A percentile compares a stretch with the other conserved stretches of the same genome.
Evolutionary conservation across 2,329 filamentous ascomycete genomes (phyloP).

Genomic region (Fusarium armeniacum): DNA sequence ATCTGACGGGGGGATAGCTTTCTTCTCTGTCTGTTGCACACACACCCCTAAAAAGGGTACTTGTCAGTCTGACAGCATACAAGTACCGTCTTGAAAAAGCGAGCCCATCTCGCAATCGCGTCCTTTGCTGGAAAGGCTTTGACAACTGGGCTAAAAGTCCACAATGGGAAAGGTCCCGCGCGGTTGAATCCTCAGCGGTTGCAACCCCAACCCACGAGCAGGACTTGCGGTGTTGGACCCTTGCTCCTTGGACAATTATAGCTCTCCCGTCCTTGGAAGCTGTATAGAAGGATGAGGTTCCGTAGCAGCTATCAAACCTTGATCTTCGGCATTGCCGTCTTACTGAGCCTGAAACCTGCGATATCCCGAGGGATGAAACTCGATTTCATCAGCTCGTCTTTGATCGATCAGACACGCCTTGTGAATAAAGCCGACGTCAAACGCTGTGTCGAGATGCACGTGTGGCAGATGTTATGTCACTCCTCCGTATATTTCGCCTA

Average conservation of each 20-base stretch:
- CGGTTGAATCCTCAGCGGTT: constrained; percentile 21
- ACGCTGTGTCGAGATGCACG: neutral
- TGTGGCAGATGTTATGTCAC: constrained; percentile 1
- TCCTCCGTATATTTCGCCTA: neutral
- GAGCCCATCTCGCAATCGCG: no score
- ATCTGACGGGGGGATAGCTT: constrained; percentile 10
- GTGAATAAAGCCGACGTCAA: neutral
- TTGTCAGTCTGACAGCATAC: constrained; percentile 39
- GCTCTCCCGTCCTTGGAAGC: neutral
- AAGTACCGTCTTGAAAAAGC: constrained; percentile 26
- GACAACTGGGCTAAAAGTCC: neutral
- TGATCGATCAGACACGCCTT: constrained; percentile 5
- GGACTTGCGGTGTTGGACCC: constrained; percentile 15
- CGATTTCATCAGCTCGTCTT: neutral
- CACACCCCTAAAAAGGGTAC: constrained; percentile 26
- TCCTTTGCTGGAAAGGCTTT: constrained; percentile 6
- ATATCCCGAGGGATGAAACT: constrained; percentile 16
- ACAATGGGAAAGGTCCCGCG: constrained; percentile 13
- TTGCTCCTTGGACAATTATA: neutral
- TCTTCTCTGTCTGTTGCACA: neutral
- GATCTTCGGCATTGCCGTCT: constrained; percentile 30
- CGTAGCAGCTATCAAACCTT: neutral
- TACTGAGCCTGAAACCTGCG: neutral
- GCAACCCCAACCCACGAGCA: constrained; percentile 48
- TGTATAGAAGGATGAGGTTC: neutral